Evolutionary conservation across 352 stramenopile genomes (phyloP), one percentile per base, ranked within the genome.

Genomic region (Phytopythium ostracodes): DNA sequence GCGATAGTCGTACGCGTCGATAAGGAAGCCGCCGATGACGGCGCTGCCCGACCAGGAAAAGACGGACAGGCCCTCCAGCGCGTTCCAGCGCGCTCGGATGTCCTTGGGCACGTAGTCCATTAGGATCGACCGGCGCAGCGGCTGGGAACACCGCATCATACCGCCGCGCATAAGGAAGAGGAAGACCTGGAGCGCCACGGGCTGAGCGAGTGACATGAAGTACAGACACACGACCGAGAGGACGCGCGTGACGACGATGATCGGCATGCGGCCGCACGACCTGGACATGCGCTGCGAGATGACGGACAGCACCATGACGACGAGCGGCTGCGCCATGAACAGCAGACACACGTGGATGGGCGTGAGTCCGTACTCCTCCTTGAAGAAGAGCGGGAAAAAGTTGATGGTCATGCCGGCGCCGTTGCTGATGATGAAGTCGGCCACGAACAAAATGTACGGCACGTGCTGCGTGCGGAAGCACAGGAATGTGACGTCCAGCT

Each of bases 361-460:
- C 29, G 84, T 79, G 33, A 93, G 70, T 9, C 73, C 73, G 67
- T 93, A 91, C 59, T 93, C 81, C 33, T 89, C 70, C 66, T 86
- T 88, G 64, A 93, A 93, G 60, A 93, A 93, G 2, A 93, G 65
- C 31, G 84, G 84, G 71, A 93, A 93, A 60, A 93, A 93, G 57
- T 89, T 89, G 67, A 91, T 88, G 0, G 81, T 91, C 84, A 93
- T 93, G 57, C 84, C 84, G 7, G 84, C 84, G 42, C 84, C 84
- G 44, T 93, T 93, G 79, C 79, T 89, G 68, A 93, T 88, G 63
- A 93, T 78, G 63, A 93, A 93, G 66, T 93, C 84, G 18, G 81
- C 85, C 10, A 76, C 33, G 56, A 93, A 93, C 27, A 93, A 61
- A 9, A 93, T 62, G 46, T 71, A 84, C 49, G 84, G 84, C 56